Base-by-base conservation (phyloP, 305 asterid species). In the Caryopteris hybrid region DNA sequence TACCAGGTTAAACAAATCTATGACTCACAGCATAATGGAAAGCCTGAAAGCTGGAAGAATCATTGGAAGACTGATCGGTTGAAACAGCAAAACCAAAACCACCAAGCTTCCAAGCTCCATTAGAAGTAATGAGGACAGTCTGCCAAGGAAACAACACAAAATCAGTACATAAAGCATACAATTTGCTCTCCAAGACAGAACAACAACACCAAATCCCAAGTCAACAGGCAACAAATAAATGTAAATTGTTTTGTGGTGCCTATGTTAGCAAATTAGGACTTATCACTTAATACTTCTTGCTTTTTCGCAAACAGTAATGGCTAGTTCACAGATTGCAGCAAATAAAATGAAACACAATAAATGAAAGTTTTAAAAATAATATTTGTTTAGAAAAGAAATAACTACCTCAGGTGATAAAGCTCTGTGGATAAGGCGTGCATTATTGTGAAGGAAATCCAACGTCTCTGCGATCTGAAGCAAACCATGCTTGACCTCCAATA, bases 61-160 rank as follows among this genome's bases (percentile, higher is more conserved):
- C 96, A 72, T 70, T 59, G 61, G 92, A 75, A 65, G 91, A 68
- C 76, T 85, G 93, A 76, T 91, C 95, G 4, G 79, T 67, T 67
- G 99, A 76, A 72, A 84, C 74, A 46, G 97, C 81, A 77, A 91
- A 94, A 78, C 97, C 96, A 86, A 94, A 91, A 62, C 97, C 98
- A 69, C 96, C 91, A 70, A 91, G 96, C 80, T 91, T 94, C 99
- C 99, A 94, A 77, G 99, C 99, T 71, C 99, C 99, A 85, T 84
- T 94, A 60, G 96, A 85, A 52, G 98, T 94, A 74, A 94, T 87
- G 66, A 94, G 89, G 70, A 94, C 75, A 75, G 89, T 66, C 99
- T 94, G 91, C 78, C 75, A 76, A 38, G 43, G 31, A 25, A 43
- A 72, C 33, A 60, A 71, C 17, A 45, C 57, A 62, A 75, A 69